A percentile compares a stretch with the other conserved stretches of the same genome.
Conservation (phyloP, 2,329 filamentous ascomycete genomes). For the Exophiala xenobiotica region DNA sequence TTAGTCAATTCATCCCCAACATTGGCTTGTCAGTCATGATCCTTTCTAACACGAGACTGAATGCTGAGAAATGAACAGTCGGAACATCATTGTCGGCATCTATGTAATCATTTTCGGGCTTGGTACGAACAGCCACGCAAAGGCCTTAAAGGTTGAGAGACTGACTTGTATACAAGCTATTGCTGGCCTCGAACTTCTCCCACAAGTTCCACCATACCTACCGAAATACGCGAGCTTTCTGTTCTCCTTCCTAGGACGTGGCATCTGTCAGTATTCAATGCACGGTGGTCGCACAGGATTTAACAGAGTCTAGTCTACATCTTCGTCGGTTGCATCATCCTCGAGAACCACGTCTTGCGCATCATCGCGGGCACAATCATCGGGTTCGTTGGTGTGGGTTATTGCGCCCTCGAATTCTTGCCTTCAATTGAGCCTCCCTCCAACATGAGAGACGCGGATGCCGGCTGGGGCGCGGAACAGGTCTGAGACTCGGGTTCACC, state of each 20-base stretch:
- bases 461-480: slow-evolving; percentile 75
- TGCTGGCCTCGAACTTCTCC: slow-evolving; percentile 75
- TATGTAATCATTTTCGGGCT: slow-evolving; percentile 93
- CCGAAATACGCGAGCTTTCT: slow-evolving; percentile 95
- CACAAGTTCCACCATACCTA: slow-evolving; percentile 82
- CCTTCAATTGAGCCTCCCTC: slow-evolving; percentile 76
- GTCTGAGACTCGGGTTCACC: slow-evolving; percentile 51
- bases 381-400: slow-evolving; percentile 74
- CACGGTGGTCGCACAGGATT: slow-evolving; percentile 2
- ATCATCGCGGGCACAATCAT: slow-evolving; percentile 76
- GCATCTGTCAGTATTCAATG: slow-evolving; percentile 71
- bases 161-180: slow-evolving; percentile 53
- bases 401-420: slow-evolving; percentile 72
- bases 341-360: slow-evolving; percentile 65
- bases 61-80: slow-evolving; percentile 46
- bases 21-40: slow-evolving; percentile 34
- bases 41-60: not conserved
- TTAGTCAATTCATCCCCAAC: slow-evolving; percentile 48
- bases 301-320: slow-evolving; percentile 71
- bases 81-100: slow-evolving; percentile 72
- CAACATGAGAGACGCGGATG: slow-evolving; percentile 77
- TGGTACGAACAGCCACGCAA: slow-evolving; percentile 51
- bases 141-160: not conserved
- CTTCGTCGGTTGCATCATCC: slow-evolving; percentile 84
- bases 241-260: slow-evolving; percentile 95